Base-by-base conservation (phyloP, 2,329 filamentous ascomycete genomes). In the Colletotrichum truncatum region DNA sequence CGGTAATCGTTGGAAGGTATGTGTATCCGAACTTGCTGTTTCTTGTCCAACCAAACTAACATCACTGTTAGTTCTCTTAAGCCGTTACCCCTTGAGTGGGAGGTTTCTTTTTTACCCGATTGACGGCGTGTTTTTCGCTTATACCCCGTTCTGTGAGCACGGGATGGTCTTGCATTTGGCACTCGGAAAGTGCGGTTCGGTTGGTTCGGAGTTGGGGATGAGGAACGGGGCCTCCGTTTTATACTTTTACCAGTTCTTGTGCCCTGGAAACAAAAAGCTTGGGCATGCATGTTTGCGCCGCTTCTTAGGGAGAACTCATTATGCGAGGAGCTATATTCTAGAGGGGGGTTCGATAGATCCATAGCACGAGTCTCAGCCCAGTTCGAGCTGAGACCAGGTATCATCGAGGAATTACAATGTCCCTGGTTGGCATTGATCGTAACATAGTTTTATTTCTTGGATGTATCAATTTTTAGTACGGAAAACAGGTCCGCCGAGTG, bases 1-100 rank as follows among this genome's bases (percentile, higher is more conserved):
- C 73, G 89, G 89, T 49, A 85, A 92, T 74, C 85, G 89, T 59
- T 92, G 89, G 89, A 92, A 92, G 87, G 89, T 90, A 39, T 39
- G 5, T 18, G n/a, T n/a, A n/a, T n/a, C n/a, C n/a, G n/a, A n/a
- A n/a, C n/a, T n/a, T n/a, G n/a, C n/a, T n/a, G n/a, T n/a, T n/a
- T n/a, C n/a, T n/a, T n/a, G n/a, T n/a, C n/a, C n/a, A n/a, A n/a
- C n/a, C 11, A 12, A 34, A 26, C 11, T n/a, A 57, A 68, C 64
- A 56, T 70, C 67, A 70, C 36, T 54, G 61, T 36, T 23, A 68
- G 65, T 69, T 69, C 53, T 69, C 67, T 49, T 69, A 49, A 68
- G 56, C 36, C 11, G 23, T 14, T 16, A 32, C 21, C 23, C 25
- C 8, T 21, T n/a, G 7, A 25, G 28, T 21, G 43, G 36, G 30